A percentile compares a stretch with the other conserved stretches of the same genome.
phyloP scores from a whole-genome alignment of 768 basidiomycete species.

The Chiua virens region DNA sequence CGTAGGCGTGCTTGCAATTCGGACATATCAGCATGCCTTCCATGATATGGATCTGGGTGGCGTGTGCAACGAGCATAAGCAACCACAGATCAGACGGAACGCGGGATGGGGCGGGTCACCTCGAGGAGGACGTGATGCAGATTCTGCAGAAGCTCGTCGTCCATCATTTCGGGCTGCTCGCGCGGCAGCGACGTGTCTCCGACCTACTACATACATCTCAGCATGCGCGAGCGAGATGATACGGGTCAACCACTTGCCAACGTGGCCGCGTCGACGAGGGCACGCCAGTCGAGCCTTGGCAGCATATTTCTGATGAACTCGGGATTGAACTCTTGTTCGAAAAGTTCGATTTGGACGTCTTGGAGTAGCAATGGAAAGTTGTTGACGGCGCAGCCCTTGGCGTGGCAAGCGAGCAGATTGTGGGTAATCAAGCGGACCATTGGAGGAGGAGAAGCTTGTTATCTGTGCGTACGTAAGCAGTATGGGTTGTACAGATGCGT shows the following conservation, averaged over 20 bases:
- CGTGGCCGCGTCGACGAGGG: slow-evolving; percentile 77
- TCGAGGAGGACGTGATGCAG: slow-evolving; percentile 93
- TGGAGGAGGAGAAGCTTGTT: neutral
- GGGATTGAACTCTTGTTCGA: slow-evolving; percentile 85
- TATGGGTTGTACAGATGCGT: slow-evolving; percentile 41
- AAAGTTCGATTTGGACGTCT: slow-evolving; percentile 76
- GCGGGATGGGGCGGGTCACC: slow-evolving; percentile 47
- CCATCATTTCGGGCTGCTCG: slow-evolving; percentile 71
- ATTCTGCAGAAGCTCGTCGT: slow-evolving; percentile 79
- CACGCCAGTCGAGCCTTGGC: slow-evolving; percentile 88
- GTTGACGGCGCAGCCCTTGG: slow-evolving; percentile 86
- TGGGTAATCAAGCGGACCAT: slow-evolving; percentile 97
- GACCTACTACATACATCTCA: slow-evolving; percentile 48
- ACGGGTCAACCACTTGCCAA: slow-evolving; percentile 49
- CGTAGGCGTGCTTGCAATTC: slow-evolving; percentile 87
- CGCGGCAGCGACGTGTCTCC: slow-evolving; percentile 82
- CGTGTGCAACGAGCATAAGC: neutral
- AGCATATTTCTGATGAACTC: slow-evolving; percentile 85
- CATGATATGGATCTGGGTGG: slow-evolving; percentile 76
- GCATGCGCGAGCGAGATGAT: neutral
- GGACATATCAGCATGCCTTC: slow-evolving; percentile 94
- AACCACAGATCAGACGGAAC: neutral
- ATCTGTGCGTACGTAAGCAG: slow-evolving; percentile 12
- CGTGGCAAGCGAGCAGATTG: slow-evolving; percentile 94
- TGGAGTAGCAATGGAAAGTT: slow-evolving; percentile 90